These are phyloP conservation scores for Oligophagozyma castellii DNA, from an alignment of 1,139 yeast species.

Conservation along the genomic window DNA sequence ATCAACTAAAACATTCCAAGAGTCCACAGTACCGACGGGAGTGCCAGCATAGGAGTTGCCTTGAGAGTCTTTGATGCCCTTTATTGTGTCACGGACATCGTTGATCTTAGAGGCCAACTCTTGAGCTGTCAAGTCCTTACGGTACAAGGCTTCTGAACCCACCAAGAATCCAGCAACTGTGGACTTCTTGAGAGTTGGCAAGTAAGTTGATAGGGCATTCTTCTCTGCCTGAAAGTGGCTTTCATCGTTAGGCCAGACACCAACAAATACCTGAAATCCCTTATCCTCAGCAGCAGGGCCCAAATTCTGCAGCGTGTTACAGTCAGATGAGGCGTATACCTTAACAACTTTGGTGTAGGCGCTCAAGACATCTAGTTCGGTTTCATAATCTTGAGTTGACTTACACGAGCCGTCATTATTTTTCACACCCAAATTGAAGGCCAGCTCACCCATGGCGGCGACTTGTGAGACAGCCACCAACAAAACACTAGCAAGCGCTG, in stretches of 20 bases:
- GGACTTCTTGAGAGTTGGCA: slow-evolving; percentile 55
- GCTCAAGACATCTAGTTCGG: slow-evolving; percentile 46
- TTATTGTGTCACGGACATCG: slow-evolving; percentile 42
- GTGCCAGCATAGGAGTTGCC: slow-evolving; percentile 61
- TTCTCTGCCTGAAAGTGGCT: slow-evolving; percentile 60
- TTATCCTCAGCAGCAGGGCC: slow-evolving; percentile 77
- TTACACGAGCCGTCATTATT: slow-evolving; percentile 60
- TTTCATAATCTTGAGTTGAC: slow-evolving; percentile 46
- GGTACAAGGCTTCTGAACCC: slow-evolving; percentile 87
- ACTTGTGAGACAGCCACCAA: slow-evolving; percentile 17
- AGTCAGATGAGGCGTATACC: slow-evolving; percentile 77
- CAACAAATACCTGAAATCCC: slow-evolving; percentile 62
- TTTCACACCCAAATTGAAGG: slow-evolving; percentile 74
- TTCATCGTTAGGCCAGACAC: slow-evolving; percentile 85
- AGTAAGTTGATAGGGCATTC: slow-evolving; percentile 47
- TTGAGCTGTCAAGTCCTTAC: slow-evolving; percentile 62
- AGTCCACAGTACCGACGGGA: slow-evolving; percentile 87
- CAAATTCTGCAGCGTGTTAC: slow-evolving; percentile 67
- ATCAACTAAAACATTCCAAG: slow-evolving; percentile 86
- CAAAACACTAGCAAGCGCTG: slow-evolving; percentile 15
- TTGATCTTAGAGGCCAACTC: slow-evolving; percentile 51
- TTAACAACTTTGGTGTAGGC: slow-evolving; percentile 50
- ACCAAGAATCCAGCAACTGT: slow-evolving; percentile 66
- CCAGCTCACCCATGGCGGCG: slow-evolving; percentile 30
- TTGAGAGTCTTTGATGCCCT: slow-evolving; percentile 56